Evolutionary conservation across 495 filamentous ascomycete species (phyloP).

Genomic region (Peziza echinospora): DNA sequence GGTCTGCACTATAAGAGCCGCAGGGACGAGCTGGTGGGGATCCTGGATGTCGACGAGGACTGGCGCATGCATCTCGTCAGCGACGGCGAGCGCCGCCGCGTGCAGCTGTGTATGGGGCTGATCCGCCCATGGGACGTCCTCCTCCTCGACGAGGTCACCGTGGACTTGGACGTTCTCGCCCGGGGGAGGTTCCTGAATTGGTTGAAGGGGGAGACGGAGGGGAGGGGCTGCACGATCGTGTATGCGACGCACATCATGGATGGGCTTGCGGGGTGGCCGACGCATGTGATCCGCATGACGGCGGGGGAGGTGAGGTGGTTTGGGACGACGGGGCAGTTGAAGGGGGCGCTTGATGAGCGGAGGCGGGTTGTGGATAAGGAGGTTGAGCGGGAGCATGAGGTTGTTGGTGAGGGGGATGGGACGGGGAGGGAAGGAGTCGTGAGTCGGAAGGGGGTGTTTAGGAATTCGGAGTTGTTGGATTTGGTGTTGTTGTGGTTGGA

Average conservation of each 20-base stretch:
- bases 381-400: slow-evolving; percentile 58
- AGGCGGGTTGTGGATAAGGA: too few relatives aligned
- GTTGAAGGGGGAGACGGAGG: slow-evolving; percentile 68
- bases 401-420: slow-evolving; percentile 57
- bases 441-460: slow-evolving; percentile 7
- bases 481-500: slow-evolving; percentile 73
- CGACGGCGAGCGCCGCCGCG: slow-evolving; percentile 75
- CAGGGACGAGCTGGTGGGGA: slow-evolving; percentile 61
- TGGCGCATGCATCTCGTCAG: slow-evolving; percentile 93
- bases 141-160: slow-evolving; percentile 90
- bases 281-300: slow-evolving; percentile 86
- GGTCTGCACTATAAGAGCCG: slow-evolving; percentile 62
- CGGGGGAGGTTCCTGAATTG: slow-evolving; percentile 71
- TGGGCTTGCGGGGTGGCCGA: slow-evolving; percentile 79
- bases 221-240: slow-evolving; percentile 65
- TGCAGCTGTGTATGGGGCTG: slow-evolving; percentile 91
- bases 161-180: slow-evolving; percentile 76
- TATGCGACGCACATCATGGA: slow-evolving; percentile 97
- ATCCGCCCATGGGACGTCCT: slow-evolving; percentile 82
- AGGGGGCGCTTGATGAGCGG: too few relatives aligned
- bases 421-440: too few relatives aligned
- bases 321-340: slow-evolving; percentile 45
- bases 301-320: slow-evolving; percentile 65
- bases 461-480: slow-evolving; percentile 25
- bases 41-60: slow-evolving; percentile 73